Conservation (phyloP, 352 stramenopile species). For the Pythium graminicola region DNA sequence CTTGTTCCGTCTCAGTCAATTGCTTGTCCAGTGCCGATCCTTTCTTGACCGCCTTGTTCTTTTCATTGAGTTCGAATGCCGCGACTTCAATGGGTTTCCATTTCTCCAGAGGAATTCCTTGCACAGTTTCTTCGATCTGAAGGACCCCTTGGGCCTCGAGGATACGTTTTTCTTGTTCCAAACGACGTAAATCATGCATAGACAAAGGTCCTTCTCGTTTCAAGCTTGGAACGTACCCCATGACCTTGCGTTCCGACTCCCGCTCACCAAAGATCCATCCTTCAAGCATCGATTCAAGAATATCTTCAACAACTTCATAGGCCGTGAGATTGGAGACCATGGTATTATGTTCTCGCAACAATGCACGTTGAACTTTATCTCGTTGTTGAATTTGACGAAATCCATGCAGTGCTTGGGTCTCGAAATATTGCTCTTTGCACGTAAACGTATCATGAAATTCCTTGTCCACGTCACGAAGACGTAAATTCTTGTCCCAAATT, state of each 20-base stretch:
- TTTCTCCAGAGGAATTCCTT: constrained; percentile 55
- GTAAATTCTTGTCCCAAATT: constrained; percentile 60
- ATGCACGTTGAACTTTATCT: constrained; percentile 64
- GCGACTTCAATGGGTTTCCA: constrained; percentile 70
- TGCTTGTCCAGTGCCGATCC: constrained; percentile 55
- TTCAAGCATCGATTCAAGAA: constrained; percentile 94
- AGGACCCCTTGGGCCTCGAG: constrained; percentile 31
- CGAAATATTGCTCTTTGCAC: constrained; percentile 72
- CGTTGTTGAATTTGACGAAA: constrained; percentile 84
- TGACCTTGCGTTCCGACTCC: constrained; percentile 59
- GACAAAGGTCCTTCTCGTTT: constrained; percentile 72
- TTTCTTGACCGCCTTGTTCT: constrained; percentile 64
- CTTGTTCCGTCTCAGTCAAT: constrained; percentile 85
- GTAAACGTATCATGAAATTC: constrained; percentile 91
- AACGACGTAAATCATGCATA: constrained; percentile 55
- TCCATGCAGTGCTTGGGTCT: constrained; percentile 87
- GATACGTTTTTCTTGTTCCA: constrained; percentile 48
- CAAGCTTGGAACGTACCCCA: constrained; percentile 80
- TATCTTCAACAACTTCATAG: constrained; percentile 89
- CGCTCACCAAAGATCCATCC: constrained; percentile 95
- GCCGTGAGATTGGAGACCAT: constrained; percentile 83
- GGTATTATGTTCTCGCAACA: constrained; percentile 83
- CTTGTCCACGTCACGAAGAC: constrained; percentile 77
- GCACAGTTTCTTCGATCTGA: constrained; percentile 31
- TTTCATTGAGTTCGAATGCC: constrained; percentile 39